These are phyloP conservation scores for Saccharomyces hybrid DNA, from an alignment of 1,139 yeast species.

Conservation along the genomic window DNA sequence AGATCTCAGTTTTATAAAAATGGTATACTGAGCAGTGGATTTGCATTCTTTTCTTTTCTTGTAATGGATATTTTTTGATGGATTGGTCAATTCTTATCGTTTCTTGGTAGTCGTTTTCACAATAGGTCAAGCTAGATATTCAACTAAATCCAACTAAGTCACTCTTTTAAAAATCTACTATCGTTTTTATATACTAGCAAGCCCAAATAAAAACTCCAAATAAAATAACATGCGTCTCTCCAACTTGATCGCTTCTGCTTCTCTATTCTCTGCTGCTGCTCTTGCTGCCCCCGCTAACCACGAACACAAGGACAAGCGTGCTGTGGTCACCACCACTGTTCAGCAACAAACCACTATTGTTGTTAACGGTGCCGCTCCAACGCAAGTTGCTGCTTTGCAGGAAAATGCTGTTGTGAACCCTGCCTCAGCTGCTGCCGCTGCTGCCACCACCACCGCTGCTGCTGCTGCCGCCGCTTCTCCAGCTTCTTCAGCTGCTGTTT, in stretches of 20 bases:
- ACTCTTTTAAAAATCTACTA: slow-evolving; percentile 1
- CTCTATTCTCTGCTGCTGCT: slow-evolving; percentile 31
- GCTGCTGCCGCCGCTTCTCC: slow-evolving; percentile 19
- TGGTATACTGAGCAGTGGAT: neutral
- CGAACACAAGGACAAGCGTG: slow-evolving; percentile 44
- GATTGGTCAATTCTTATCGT: neutral
- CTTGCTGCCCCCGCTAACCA: slow-evolving; percentile 36
- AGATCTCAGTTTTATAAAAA: neutral
- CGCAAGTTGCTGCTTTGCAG: slow-evolving; percentile 14
- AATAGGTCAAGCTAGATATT: neutral
- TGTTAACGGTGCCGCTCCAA: slow-evolving; percentile 23
- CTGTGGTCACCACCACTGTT: slow-evolving; percentile 38
- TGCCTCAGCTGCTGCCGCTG: slow-evolving; percentile 12
- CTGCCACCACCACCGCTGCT: slow-evolving; percentile 15
- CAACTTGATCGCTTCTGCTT: slow-evolving; percentile 32
- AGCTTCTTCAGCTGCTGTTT: slow-evolving; percentile 8
- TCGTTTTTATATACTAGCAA: slow-evolving; percentile 1
- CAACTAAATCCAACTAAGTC: slow-evolving; percentile 5
- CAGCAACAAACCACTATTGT: slow-evolving; percentile 34
- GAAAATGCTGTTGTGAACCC: slow-evolving; percentile 14
- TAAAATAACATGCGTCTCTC: slow-evolving; percentile 30
- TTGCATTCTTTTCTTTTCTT: neutral
- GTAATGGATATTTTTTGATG: neutral
- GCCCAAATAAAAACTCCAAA: neutral
- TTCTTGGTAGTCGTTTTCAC: neutral